phyloP scores from a whole-genome alignment of 805 yeast species.

The Brettanomyces anomalus region DNA sequence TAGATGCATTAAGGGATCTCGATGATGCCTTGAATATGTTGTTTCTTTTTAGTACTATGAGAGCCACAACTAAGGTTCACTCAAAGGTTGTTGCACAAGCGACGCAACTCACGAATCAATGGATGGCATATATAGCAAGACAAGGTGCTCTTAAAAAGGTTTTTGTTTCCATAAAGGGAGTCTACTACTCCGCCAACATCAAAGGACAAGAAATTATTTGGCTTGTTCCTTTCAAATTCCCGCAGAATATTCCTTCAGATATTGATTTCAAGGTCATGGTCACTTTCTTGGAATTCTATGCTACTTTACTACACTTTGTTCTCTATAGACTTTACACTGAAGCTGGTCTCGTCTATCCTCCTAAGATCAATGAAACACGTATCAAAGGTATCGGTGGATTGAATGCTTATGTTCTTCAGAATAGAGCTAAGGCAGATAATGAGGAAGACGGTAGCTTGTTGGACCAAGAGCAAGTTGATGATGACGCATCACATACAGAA shows the following conservation, averaged over 20 bases:
- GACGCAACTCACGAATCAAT: constrained; percentile 77
- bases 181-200: constrained; percentile 83
- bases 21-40: constrained; percentile 96
- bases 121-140: constrained; percentile 89
- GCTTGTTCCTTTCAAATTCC: constrained; percentile 96
- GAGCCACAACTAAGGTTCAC: constrained; percentile 79
- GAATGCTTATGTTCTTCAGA: constrained; percentile 69
- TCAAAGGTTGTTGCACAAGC: constrained; percentile 84
- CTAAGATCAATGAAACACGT: constrained; percentile 63
- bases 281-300: constrained; percentile 91
- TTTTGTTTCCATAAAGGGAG: constrained; percentile 95
- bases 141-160: constrained; percentile 79
- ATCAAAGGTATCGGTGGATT: constrained; percentile 87
- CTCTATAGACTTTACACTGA: constrained; percentile 81
- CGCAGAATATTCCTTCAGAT: constrained; percentile 89
- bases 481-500: constrained; percentile 19
- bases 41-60: constrained; percentile 88
- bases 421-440: constrained; percentile 26
- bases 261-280: constrained; percentile 95
- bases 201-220: constrained; percentile 91
- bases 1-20: constrained; percentile 85
- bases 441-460: constrained; percentile 28
- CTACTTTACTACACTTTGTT: constrained; percentile 83
- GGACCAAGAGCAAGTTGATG: constrained; percentile 16
- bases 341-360: constrained; percentile 83